Base-by-base conservation (phyloP, 441 rosid species). In the Geranium incanum region DNA sequence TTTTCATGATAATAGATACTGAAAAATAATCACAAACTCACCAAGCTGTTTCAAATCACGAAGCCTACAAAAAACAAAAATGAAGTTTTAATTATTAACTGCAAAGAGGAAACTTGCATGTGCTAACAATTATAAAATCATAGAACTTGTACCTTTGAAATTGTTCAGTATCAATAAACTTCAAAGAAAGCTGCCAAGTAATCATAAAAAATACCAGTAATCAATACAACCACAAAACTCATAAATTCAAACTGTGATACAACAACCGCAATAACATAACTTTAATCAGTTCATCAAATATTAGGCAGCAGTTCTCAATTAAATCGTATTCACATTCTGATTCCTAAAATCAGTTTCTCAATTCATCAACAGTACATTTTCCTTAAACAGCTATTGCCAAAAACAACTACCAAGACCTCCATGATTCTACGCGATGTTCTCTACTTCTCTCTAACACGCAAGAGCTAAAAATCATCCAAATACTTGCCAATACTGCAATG, bases 21-120 rank as follows among this genome's bases (percentile, higher is more conserved):
- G 21, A 16, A 13, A 57, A 57, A 6, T 5, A 57, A 5, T 18
- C 28, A 3, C 28, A 57, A 50, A 50, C 89, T 86, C 81, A 93
- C 98, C 97, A 16, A 93, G 91, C 74, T 93, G 98, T 75, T 91
- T 93, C 71, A 93, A 84, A 12, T 93, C 97, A 36, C 97, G 96
- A 77, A 93, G 92, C 86, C 98, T 93, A 91, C n/a, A 76, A 71
- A 19, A 75, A 57, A 57, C 63, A 57, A 6, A 43, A 13, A 64
- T 36, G 69, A 66, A 28, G n/a, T 5, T 63, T 57, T n/a, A 76
- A 63, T 73, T 36, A 64, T n/a, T n/a, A 7, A 68, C 2, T 9
- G 0, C 52, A 21, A n/a, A 19, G 38, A 0, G 23, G 59, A 68
- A 60, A 50, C 3, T 43, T 71, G 38, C 48, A 1, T n/a, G 19